Conservation (phyloP, 2,329 filamentous ascomycete species). For the Pezicula radicicola region DNA sequence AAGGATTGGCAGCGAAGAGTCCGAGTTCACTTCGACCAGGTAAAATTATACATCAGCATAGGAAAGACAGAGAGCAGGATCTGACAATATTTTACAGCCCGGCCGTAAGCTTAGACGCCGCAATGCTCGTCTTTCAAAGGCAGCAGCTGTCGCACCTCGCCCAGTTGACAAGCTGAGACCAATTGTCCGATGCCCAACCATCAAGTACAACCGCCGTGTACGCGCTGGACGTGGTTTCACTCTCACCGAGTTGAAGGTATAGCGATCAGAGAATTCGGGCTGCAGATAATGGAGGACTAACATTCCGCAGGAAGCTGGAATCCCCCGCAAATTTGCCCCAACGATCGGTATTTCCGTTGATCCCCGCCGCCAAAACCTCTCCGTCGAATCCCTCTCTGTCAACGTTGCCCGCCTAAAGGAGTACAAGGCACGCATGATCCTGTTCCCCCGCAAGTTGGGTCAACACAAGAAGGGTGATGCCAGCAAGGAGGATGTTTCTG, state of each 20-base stretch:
- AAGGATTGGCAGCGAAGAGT: constrained; percentile 99
- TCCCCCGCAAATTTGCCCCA: constrained; percentile 88
- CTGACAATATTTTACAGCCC: constrained; percentile 57
- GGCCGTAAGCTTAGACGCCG: constrained; percentile 94
- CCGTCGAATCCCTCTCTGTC: constrained; percentile 87
- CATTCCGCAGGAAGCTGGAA: constrained; percentile 75
- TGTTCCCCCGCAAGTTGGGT: constrained; percentile 95
- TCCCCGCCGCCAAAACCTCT: constrained; percentile 93
- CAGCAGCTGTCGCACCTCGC: constrained; percentile 89
- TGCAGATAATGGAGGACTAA: constrained; percentile 14
- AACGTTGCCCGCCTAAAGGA: constrained; percentile 98
- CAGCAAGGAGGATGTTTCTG: constrained; percentile 72
- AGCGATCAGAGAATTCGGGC: constrained; percentile 12
- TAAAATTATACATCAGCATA: constrained; percentile 44
- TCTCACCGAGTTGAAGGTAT: constrained; percentile 95
- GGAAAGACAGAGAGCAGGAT: constrained; percentile 21
- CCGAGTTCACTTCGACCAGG: constrained; percentile 99
- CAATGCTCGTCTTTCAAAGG: constrained; percentile 89
- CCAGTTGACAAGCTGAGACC: constrained; percentile 97
- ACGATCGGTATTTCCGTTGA: constrained; percentile 98
- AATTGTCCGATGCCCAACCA: constrained; percentile 92
- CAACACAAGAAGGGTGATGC: constrained; percentile 92
- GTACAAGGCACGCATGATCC: constrained; percentile 93
- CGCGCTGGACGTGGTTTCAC: constrained; percentile 97
- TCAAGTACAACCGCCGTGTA: constrained; percentile 99